Evolutionary conservation across 371 early-diverging fungal species (phyloP).

Genomic region (Saksenaea vasiformis): DNA sequence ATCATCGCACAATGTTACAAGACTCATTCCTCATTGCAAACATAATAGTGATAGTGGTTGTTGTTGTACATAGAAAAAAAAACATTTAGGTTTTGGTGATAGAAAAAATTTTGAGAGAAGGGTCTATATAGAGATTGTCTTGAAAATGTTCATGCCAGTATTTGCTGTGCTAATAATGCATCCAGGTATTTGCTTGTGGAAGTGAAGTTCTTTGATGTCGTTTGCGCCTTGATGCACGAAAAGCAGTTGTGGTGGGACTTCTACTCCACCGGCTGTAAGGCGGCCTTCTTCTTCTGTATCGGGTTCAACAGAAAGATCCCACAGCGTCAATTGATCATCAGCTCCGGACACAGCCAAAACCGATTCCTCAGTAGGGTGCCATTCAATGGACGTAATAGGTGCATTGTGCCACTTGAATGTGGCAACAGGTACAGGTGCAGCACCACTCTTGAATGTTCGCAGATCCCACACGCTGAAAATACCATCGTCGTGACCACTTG

Average conservation of each 20-base stretch:
- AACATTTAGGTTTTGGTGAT: too few relatives aligned
- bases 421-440: conserved; percentile 83
- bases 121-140: conserved; percentile 83
- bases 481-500: conserved; percentile 94
- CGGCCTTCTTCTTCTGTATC: conserved; percentile 86
- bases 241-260: conserved; percentile 93
- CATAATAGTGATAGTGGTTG: too few relatives aligned
- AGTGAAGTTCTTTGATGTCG: conserved; percentile 95
- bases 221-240: conserved; percentile 95
- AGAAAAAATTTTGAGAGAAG: neutral
- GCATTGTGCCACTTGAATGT: conserved; percentile 94
- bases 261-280: conserved; percentile 63
- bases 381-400: conserved; percentile 95
- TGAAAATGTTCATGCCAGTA: conserved; percentile 94
- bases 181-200: conserved; percentile 93
- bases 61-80: too few relatives aligned
- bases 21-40: too few relatives aligned
- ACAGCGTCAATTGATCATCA: conserved; percentile 95
- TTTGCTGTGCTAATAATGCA: conserved; percentile 86
- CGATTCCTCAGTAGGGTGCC: conserved; percentile 94
- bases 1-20: too few relatives aligned
- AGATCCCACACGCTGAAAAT: conserved; percentile 95
- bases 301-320: conserved; percentile 96
- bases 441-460: conserved; percentile 65
- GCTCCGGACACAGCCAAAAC: conserved; percentile 92